These are phyloP conservation scores for Kluyveromyces starmeri DNA, from an alignment of 805 yeast genomes.

Conservation along the genomic window DNA sequence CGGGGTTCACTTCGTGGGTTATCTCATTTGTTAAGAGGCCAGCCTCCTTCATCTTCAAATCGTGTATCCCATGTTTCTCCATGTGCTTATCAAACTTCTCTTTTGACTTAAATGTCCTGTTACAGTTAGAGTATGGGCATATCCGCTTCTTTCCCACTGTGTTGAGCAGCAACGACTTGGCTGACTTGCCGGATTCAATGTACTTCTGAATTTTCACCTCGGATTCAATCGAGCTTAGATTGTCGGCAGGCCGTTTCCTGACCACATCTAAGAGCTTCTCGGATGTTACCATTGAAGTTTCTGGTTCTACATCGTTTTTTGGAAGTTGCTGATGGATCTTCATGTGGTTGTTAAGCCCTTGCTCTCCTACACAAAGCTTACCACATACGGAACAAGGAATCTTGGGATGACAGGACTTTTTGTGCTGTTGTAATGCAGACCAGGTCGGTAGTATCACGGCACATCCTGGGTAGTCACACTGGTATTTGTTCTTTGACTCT, in stretches of 20 bases:
- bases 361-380: constrained; percentile 62
- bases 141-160: constrained; percentile 29
- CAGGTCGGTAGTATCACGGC: constrained; percentile 53
- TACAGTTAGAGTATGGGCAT: constrained; percentile 48
- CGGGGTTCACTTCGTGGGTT: too few species aligned
- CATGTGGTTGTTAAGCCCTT: constrained; percentile 69
- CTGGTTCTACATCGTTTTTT: neutral
- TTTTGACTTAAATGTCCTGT: constrained; percentile 40
- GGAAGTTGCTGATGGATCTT: constrained; percentile 50
- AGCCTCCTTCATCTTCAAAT: constrained; percentile 24
- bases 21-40: too few species aligned
- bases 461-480: constrained; percentile 59
- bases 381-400: constrained; percentile 56
- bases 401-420: constrained; percentile 65
- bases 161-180: constrained; percentile 25
- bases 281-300: neutral
- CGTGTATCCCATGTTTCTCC: constrained; percentile 28
- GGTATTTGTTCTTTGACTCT: constrained; percentile 31
- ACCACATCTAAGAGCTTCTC: neutral
- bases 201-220: constrained; percentile 22
- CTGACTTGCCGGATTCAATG: constrained; percentile 20
- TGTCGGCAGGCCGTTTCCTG: constrained; percentile 11
- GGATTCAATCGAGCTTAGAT: constrained; percentile 14
- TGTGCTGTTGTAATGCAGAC: constrained; percentile 65
- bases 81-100: constrained; percentile 27